These are phyloP conservation scores for Hanseniaspora lindneri DNA, from an alignment of 805 yeast species.

Conservation along the genomic window DNA sequence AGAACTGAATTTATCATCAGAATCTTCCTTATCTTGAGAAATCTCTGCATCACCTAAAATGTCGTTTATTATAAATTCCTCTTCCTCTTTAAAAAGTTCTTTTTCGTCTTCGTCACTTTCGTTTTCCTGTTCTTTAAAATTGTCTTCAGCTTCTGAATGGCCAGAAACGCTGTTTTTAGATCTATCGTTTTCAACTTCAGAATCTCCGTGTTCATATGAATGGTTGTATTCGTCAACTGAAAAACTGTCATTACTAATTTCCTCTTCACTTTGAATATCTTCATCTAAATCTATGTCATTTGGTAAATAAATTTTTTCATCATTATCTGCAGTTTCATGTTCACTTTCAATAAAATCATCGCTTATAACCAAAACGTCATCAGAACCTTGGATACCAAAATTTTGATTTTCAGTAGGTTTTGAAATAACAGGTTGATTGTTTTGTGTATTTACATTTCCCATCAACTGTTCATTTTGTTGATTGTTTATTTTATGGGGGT, in stretches of 20 bases:
- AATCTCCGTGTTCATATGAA: too few species aligned
- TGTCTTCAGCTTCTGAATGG: too few species aligned
- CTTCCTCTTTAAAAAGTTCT: constrained; percentile 1
- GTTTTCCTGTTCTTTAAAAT: too few species aligned
- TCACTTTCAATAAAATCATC: not conserved
- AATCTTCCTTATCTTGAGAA: not conserved
- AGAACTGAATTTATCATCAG: not conserved
- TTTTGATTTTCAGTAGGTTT: too few species aligned
- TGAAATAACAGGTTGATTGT: not conserved
- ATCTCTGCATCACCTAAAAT: not conserved
- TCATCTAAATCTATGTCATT: not conserved
- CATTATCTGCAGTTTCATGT: not conserved
- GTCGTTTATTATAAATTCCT: constrained; percentile 1
- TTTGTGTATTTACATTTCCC: not conserved
- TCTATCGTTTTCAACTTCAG: not conserved
- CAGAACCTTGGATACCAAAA: not conserved
- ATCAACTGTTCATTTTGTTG: not conserved
- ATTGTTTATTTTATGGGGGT: not conserved
- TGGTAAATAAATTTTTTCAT: not conserved
- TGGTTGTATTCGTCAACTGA: too few species aligned
- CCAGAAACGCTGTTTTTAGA: not conserved
- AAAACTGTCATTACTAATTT: too few species aligned
- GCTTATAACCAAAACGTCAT: not conserved
- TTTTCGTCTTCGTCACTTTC: not conserved
- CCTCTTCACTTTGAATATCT: too few species aligned